These are phyloP conservation scores for Russula griseocarnosa DNA, from an alignment of 768 basidiomycete genomes.

Conservation along the genomic window DNA sequence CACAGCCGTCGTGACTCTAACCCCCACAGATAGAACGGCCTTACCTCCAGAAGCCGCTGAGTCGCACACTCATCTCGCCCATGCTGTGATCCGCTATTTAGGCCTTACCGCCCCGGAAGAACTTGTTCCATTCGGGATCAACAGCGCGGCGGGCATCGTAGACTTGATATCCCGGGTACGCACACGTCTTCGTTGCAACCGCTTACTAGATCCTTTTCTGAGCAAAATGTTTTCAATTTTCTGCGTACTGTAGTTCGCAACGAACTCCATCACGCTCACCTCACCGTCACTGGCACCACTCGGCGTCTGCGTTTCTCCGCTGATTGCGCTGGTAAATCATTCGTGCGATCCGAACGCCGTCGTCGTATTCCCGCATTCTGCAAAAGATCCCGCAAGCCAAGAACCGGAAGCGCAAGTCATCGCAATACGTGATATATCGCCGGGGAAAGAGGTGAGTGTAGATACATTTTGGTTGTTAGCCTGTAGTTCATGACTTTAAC, in stretches of 20 bases:
- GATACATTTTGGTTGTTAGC: neutral
- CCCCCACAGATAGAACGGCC: constrained; percentile 51
- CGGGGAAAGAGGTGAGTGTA: constrained; percentile 65
- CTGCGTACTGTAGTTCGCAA: constrained; percentile 59
- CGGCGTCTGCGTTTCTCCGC: constrained; percentile 79
- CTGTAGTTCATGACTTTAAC: neutral
- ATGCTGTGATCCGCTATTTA: constrained; percentile 69
- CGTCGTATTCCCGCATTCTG: constrained; percentile 77
- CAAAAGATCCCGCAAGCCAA: constrained; percentile 34
- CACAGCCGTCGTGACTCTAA: neutral
- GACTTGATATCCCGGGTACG: constrained; percentile 69
- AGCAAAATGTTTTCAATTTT: neutral
- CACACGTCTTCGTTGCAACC: neutral
- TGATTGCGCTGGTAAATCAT: constrained; percentile 80
- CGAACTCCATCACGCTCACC: constrained; percentile 87
- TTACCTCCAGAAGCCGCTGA: constrained; percentile 48
- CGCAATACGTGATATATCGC: constrained; percentile 57
- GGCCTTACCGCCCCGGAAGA: constrained; percentile 56
- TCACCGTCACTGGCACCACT: constrained; percentile 73
- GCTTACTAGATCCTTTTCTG: neutral
- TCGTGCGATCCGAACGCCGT: constrained; percentile 86
- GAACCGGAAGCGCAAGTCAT: constrained; percentile 72
- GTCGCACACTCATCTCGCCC: constrained; percentile 64
- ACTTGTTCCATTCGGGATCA: constrained; percentile 53
- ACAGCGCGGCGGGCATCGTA: constrained; percentile 58